Conservation (phyloP, 2,329 filamentous ascomycete species). For the Scolecobasidium constrictum region DNA sequence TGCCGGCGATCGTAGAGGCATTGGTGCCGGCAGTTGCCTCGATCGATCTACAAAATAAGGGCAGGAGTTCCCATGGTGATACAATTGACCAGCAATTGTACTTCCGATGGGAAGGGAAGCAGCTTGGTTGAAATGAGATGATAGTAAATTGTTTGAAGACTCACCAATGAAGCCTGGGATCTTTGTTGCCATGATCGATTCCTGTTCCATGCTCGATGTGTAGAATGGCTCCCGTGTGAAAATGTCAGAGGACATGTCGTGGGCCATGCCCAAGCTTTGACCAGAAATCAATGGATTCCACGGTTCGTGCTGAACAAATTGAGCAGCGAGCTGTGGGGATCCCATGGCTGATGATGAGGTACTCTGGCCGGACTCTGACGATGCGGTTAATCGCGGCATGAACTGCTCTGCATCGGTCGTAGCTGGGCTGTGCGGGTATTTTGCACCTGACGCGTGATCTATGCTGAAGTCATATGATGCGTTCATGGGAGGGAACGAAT, state of each 20-base stretch:
- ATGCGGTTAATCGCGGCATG: slow-evolving; percentile 25
- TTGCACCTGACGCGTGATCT: not conserved
- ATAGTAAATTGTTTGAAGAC: slow-evolving; percentile 5
- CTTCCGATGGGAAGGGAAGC: not conserved
- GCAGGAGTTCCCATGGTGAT: not conserved
- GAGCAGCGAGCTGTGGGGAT: slow-evolving; percentile 46
- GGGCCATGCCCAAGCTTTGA: slow-evolving; percentile 47
- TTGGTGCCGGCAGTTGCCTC: not conserved
- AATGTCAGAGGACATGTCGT: slow-evolving; percentile 38
- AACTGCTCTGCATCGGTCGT: slow-evolving; percentile 2
- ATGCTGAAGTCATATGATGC: slow-evolving; percentile 1
- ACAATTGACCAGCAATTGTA: not conserved
- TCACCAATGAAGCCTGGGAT: slow-evolving; percentile 8
- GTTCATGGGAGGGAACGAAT: slow-evolving; percentile 6
- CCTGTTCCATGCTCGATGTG: slow-evolving; percentile 5
- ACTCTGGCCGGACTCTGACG: slow-evolving; percentile 38
- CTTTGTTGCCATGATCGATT: slow-evolving; percentile 4
- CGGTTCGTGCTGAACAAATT: slow-evolving; percentile 48
- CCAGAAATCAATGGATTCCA: slow-evolving; percentile 39
- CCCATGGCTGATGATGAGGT: slow-evolving; percentile 39
- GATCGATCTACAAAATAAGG: not conserved
- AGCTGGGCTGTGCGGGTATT: slow-evolving; percentile 3
- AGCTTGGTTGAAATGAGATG: not conserved
- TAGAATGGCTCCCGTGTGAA: slow-evolving; percentile 6
- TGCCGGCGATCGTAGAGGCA: not conserved